Evolutionary conservation across 306 rosid species (phyloP).

Genomic region (Lablab purpureus): DNA sequence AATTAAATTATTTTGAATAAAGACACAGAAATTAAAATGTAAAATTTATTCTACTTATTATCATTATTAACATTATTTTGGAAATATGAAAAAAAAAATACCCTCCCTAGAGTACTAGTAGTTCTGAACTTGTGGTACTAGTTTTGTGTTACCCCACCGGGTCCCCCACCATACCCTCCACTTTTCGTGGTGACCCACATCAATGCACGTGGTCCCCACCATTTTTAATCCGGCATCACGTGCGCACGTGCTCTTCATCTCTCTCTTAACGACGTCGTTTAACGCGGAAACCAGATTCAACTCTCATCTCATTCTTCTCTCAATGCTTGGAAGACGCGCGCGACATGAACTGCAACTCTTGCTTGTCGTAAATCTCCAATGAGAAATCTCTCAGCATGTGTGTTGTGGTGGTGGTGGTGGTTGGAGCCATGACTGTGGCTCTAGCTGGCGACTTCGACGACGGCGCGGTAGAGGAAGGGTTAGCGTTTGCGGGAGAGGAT

Average conservation of each 20-base stretch:
- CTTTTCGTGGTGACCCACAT: constrained; percentile 52
- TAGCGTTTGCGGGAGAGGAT: not conserved
- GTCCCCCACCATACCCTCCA: constrained; percentile 45
- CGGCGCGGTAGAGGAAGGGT: constrained; percentile 35
- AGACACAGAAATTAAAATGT: not conserved
- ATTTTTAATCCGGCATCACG: constrained; percentile 55
- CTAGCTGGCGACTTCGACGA: constrained; percentile 44
- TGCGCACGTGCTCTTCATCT: constrained; percentile 63
- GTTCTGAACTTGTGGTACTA: constrained; percentile 3
- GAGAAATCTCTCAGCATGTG: constrained; percentile 74
- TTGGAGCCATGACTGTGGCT: constrained; percentile 50
- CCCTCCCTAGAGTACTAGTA: not conserved
- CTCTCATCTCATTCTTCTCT: constrained; percentile 4
- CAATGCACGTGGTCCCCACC: constrained; percentile 59
- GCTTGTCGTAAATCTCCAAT: constrained; percentile 68
- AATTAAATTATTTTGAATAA: not conserved
- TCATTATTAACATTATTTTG: not conserved
- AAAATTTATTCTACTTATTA: not conserved
- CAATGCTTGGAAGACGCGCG: constrained; percentile 58
- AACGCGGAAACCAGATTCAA: constrained; percentile 18
- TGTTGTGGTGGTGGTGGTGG: constrained; percentile 36
- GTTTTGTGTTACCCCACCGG: constrained; percentile 1
- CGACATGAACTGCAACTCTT: constrained; percentile 81
- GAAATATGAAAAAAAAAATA: not conserved
- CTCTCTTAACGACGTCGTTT: constrained; percentile 25